Percentiles rank a stretch among this genome's conserved stretches.
Evolutionary conservation across 805 yeast genomes (phyloP).

Genomic region (Teunomyces atbi): DNA sequence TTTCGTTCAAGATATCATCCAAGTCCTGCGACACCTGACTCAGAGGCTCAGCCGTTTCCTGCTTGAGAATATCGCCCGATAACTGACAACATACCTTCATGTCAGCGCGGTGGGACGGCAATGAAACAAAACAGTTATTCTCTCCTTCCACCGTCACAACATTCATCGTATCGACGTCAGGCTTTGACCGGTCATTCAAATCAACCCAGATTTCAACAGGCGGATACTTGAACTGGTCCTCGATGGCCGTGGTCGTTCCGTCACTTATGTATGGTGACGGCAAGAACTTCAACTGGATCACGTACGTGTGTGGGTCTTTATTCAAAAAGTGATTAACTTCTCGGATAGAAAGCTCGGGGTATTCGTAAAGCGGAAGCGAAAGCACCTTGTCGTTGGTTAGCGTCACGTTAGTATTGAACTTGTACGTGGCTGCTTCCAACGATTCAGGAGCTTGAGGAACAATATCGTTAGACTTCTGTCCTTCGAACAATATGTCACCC

Average conservation of each 20-base stretch:
- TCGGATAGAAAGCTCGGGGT: conserved; percentile 10
- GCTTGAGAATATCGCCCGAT: conserved; percentile 31
- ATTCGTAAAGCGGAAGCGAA: conserved; percentile 25
- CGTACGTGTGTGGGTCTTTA: conserved; percentile 23
- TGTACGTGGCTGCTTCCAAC: conserved; percentile 15
- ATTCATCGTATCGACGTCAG: conserved; percentile 39
- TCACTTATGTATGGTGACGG: conserved; percentile 39
- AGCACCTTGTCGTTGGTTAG: conserved; percentile 31
- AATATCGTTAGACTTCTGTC: conserved; percentile 2
- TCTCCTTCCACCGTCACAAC: conserved; percentile 48
- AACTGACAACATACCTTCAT: conserved; percentile 42
- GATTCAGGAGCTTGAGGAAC: neutral
- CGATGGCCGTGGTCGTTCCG: conserved; percentile 6
- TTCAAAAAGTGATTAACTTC: conserved; percentile 22
- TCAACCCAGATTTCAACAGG: conserved; percentile 59
- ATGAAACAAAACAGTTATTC: conserved; percentile 37
- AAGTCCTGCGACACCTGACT: conserved; percentile 5
- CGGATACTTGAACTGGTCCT: conserved; percentile 36
- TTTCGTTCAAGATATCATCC: conserved; percentile 17
- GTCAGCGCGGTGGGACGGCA: conserved; percentile 44
- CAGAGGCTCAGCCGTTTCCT: conserved; percentile 11
- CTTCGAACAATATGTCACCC: conserved; percentile 37
- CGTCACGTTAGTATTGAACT: conserved; percentile 35
- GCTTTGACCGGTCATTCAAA: conserved; percentile 33
- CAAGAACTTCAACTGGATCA: conserved; percentile 44